phyloP scores from a whole-genome alignment of 257 asterid species.

The Solanum virginianum region DNA sequence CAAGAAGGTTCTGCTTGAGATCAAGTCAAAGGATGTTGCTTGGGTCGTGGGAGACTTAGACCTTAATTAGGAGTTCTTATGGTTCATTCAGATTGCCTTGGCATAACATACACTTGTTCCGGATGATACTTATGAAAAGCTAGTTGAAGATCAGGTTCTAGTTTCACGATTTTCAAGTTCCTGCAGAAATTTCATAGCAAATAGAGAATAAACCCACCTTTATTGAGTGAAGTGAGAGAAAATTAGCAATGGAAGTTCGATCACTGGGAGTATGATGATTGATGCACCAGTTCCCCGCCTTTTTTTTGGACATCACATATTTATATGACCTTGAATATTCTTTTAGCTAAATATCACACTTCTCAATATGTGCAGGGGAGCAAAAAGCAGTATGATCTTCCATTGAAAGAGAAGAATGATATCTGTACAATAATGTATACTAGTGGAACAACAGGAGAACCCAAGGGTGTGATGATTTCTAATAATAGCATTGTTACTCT shows the following conservation, averaged over 20 bases:
- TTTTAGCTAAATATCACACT: background rate
- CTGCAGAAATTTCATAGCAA: background rate
- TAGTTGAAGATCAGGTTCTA: background rate
- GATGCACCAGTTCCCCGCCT: background rate
- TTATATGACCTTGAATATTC: background rate
- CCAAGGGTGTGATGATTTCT: conserved; percentile 96
- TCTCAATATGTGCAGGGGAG: conserved; percentile 52
- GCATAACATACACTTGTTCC: background rate
- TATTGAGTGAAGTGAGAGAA: background rate
- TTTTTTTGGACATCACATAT: background rate
- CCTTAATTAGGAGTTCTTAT: background rate
- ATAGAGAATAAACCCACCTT: background rate
- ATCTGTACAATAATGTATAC: conserved; percentile 97
- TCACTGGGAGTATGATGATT: background rate
- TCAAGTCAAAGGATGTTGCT: background rate
- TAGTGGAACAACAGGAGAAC: conserved; percentile 99
- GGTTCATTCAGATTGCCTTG: background rate
- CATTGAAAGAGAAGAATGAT: conserved; percentile 65
- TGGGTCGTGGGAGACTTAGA: background rate
- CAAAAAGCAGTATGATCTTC: conserved; percentile 61
- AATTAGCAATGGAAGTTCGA: background rate
- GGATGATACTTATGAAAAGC: background rate
- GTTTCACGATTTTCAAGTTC: background rate
- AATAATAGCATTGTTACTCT: conserved; percentile 74
- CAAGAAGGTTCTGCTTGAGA: background rate